Percentiles rank a stretch among this genome's conserved stretches.
Evolutionary conservation across 2,329 filamentous ascomycete species (phyloP).

Genomic region (Zymoseptoria pseudotritici): DNA sequence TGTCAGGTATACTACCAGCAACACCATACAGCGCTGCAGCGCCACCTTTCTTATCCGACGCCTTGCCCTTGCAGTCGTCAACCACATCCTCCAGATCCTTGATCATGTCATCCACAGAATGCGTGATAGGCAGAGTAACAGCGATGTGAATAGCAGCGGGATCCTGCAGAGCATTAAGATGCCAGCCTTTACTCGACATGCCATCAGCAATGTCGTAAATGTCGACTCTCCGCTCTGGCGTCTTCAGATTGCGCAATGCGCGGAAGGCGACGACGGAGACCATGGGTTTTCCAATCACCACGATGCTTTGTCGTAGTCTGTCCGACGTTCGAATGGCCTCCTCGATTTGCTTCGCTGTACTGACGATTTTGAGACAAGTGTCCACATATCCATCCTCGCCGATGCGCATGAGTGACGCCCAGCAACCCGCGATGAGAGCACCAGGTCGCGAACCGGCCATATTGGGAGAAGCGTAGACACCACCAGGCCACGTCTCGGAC

Average conservation of each 20-base stretch:
- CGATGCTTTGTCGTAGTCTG: conserved; percentile 62
- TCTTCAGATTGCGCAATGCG: conserved; percentile 34
- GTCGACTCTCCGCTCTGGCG: conserved; percentile 57
- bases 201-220: conserved; percentile 91
- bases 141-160: conserved; percentile 91
- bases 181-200: conserved; percentile 82
- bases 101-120: conserved; percentile 72
- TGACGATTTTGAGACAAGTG: conserved; percentile 81
- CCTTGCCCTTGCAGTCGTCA: conserved; percentile 69
- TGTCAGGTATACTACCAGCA: conserved; percentile 88
- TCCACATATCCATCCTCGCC: conserved; percentile 84
- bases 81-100: conserved; percentile 57
- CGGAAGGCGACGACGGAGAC: conserved; percentile 87
- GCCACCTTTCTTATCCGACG: conserved; percentile 59
- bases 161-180: conserved; percentile 86
- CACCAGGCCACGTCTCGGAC: conserved; percentile 87
- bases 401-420: conserved; percentile 82
- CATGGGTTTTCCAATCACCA: conserved; percentile 74
- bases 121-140: conserved; percentile 78
- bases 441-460: conserved; percentile 89
- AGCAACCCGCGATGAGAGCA: conserved; percentile 90
- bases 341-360: conserved; percentile 74
- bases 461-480: conserved; percentile 88
- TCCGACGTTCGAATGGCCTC: conserved; percentile 64
- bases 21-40: conserved; percentile 89